Evolutionary conservation across 2,329 filamentous ascomycete species (phyloP), one percentile per base, ranked within the genome.

Genomic region (Sporothrix euskadiensis): DNA sequence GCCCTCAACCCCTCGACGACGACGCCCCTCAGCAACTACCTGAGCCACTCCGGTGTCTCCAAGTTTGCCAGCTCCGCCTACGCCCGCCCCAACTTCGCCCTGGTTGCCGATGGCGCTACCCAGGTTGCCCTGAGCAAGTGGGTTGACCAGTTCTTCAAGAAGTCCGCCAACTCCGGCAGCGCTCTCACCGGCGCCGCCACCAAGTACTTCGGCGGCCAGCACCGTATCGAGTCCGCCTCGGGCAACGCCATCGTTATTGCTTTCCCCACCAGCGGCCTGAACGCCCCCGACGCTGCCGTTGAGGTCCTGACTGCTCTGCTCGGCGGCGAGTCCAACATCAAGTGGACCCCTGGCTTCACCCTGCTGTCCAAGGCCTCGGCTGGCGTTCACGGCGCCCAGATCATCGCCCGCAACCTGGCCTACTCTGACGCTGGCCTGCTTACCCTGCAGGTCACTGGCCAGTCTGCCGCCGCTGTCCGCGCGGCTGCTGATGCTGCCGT

Each of bases 361-460:
- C 88, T 98, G 75, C 89, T 99, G 75, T 88, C 92, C 80, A 94
- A 97, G 87, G 91, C 91, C 75, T 86, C 90, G 75, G 87, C 88
- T 75, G 86, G 88, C 63, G 85, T 89, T 79, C 86, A 90, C 52
- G 89, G 90, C 77, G 89, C 92, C 76, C 87, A 86, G 70, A 88
- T 94, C 79, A 87, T 88, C 52, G 93, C 95, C 76, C 88, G 90
- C 79, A 95, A 96, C 84, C 85, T 90, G 77, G 88, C 91, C 77
- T 99, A 98, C 89, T 97, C 95, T 19, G 96, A 99, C 80, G 93
- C 96, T 77, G 95, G 96, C 79, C 92, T 99, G 66, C 86, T 99
- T 77, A 89, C 92, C 79, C 89, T 98, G 78, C 90, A 93, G 81
- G 87, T 99, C 78, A 89, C 87, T 73, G 97, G 96, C 73, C 63